Percentiles rank a stretch among this genome's conserved stretches.
phyloP scores from a whole-genome alignment of 495 filamentous ascomycete genomes.

The Penicillium fimorum region DNA sequence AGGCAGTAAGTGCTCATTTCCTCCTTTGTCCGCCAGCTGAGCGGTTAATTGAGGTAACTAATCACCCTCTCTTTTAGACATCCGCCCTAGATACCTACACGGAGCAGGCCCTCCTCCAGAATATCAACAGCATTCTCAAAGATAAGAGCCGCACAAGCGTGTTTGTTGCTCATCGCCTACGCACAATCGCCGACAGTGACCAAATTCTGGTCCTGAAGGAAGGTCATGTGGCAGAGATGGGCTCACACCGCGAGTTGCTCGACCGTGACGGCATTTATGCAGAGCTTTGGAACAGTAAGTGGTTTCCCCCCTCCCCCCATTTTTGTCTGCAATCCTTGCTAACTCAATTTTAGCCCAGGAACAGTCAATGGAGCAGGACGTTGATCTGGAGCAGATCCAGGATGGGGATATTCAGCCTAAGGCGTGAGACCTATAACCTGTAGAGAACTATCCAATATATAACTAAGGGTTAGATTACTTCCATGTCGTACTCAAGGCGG shows the following conservation, averaged over 20 bases:
- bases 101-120: constrained; percentile 84
- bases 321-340: background rate
- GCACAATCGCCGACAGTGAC: constrained; percentile 94
- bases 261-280: constrained; percentile 79
- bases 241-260: constrained; percentile 82
- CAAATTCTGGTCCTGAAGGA: constrained; percentile 88
- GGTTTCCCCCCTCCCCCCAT: too few relatives aligned
- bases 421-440: background rate
- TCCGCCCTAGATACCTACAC: constrained; percentile 95
- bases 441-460: background rate
- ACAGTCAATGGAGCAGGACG: constrained; percentile 39
- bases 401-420: background rate
- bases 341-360: constrained; percentile 43
- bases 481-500: background rate
- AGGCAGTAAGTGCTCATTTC: constrained; percentile 60
- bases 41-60: constrained; percentile 12
- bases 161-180: constrained; percentile 87
- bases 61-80: constrained; percentile 48
- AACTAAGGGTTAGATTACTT: background rate
- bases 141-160: constrained; percentile 89
- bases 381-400: constrained; percentile 23
- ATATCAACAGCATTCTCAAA: constrained; percentile 90
- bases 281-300: constrained; percentile 84
- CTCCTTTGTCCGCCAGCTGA: background rate
- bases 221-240: constrained; percentile 78